Base-by-base conservation (phyloP, 441 rosid species). In the Croton laevigatus region DNA sequence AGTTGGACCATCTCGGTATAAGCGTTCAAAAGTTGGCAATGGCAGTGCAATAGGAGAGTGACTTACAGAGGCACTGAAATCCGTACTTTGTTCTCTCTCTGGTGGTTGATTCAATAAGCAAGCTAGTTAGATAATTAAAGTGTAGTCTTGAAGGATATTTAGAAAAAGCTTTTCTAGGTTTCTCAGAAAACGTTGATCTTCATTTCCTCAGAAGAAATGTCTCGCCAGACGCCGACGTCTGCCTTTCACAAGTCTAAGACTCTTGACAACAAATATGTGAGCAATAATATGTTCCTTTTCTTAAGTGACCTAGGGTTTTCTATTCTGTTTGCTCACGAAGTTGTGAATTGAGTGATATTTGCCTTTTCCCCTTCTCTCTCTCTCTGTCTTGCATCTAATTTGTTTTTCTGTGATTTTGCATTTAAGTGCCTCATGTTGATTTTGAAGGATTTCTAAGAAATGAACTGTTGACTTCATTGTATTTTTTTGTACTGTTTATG, bases 251-350 rank as follows among this genome's bases (percentile, higher is more conserved):
- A 93, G 83, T 89, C 97, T 68, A 96, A 91, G 89, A 89, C 97
- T 69, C 97, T 93, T 72, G 97, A 96, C 82, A 95, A 93, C 88
- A 95, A 93, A 95, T 93, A 95, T 58, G 99, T 94, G 80, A 88
- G 85, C 69, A 16, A 8, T 37, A 16, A 11, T n/a, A 6, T 10
- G 32, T 13, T 8, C 6, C 45, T 42, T 58, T 38, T 27, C 16
- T 49, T 48, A 49, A 9, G 36, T 46, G n/a, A 10, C 8, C 55
- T 20, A 55, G 60, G 60, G 60, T 42, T n/a, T 16, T 13, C 54
- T 8, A 49, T 45, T 60, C 9, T 22, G 37, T 3, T 57, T 12
- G 37, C 37, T 57, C 1, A 37, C n/a, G 23, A 11, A 12, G 4
- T 27, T 27, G 51, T 42, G 19, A 38, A 44, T 66, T 5, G 36